Evolutionary conservation across 345 rosid genomes (phyloP), one percentile per base, ranked within the genome.

Genomic region (Moricandia moricandioides): DNA sequence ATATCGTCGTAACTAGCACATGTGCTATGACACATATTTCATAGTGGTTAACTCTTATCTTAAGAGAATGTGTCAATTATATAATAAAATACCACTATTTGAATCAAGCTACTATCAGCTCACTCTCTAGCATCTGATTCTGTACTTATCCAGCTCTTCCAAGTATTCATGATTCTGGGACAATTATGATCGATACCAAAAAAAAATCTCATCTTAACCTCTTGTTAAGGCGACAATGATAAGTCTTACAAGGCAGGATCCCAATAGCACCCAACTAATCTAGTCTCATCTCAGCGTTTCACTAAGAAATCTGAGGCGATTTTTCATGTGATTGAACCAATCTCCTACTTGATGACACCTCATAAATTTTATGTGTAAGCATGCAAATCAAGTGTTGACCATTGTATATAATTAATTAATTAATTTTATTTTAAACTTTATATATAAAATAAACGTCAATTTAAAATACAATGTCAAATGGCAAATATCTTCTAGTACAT

Each of bases 21-120:
- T 26, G n/a, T 45, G 35, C 33, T 65, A 65, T 65, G 69, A 39
- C 24, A 26, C 69, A 65, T 8, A 65, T 43, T 37, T 14, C 24
- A 65, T 67, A 51, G 47, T 30, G 10, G 45, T 14, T 45, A 29
- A 39, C 55, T 67, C 27, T 49, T 49, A 1, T 7, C 2, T 45
- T 1, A n/a, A 65, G 35, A 43, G 51, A 5, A 43, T 12, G 14
- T 43, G 16, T 43, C 14, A 43, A 4, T 43, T 43, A 43, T 13
- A 43, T 2, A 39, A 39, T 4, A 3, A 39, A 35, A 39, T 13
- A 43, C 51, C 16, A 43, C 51, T 43, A 24, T 45, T 14, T 43
- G 51, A 9, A 18, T 62, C 67, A 37, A 62, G 49, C 8, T 67
- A 47, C 39, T 30, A 51, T 1, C 6, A 29, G 34, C 3, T 65